Conservation (phyloP, 129 eudicot species). For the Silybum marianum region DNA sequence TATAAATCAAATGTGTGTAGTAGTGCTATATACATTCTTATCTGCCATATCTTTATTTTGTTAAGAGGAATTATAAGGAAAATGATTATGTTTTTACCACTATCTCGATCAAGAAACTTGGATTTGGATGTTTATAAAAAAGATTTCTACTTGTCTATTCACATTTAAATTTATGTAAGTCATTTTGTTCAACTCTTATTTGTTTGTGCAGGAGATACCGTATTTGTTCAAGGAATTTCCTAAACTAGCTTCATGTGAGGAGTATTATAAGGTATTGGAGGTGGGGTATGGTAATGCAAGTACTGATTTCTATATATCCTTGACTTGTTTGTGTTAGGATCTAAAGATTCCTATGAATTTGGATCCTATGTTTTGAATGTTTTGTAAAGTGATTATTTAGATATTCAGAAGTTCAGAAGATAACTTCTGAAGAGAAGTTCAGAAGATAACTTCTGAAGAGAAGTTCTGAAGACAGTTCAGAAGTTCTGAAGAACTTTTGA, state of each 20-base stretch:
- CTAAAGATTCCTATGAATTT: too few species aligned
- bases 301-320: too few species aligned
- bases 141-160: neutral
- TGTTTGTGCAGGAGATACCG: constrained; percentile 73
- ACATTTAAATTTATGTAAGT: neutral
- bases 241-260: constrained; percentile 60
- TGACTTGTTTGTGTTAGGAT: too few species aligned
- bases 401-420: too few species aligned
- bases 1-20: neutral
- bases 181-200: constrained; percentile 9
- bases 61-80: neutral
- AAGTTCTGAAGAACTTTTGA: too few species aligned
- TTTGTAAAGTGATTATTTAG: too few species aligned
- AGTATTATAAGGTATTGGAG: constrained; percentile 64
- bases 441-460: too few species aligned
- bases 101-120: neutral
- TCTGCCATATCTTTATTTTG: neutral
- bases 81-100: neutral
- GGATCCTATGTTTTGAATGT: too few species aligned
- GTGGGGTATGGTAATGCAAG: constrained; percentile 98
- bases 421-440: too few species aligned
- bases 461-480: too few species aligned
- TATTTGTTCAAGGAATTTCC: constrained; percentile 93
- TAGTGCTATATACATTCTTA: neutral
- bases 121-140: neutral